Evolutionary conservation across 164 flowering plant species (phyloP).

Genomic region (Nymphaea thermarum): DNA sequence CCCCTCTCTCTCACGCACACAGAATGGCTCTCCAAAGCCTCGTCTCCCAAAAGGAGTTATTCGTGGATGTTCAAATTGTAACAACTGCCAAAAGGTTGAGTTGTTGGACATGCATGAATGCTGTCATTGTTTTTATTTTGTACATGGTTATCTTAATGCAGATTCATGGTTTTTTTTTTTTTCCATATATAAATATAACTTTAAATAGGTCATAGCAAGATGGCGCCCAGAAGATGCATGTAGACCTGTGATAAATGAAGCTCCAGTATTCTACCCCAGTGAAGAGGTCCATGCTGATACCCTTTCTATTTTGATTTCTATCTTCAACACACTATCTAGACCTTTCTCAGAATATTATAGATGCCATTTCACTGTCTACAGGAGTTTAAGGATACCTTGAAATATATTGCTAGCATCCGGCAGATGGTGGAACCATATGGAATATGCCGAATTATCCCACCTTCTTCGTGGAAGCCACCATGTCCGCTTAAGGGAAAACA

Average conservation of each 20-base stretch:
- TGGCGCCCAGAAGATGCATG: slow-evolving; percentile 72
- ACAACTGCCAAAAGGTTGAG: slow-evolving; percentile 81
- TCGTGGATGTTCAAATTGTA: slow-evolving; percentile 76
- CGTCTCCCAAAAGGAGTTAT: slow-evolving; percentile 75
- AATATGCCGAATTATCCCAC: slow-evolving; percentile 91
- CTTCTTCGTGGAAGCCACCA: slow-evolving; percentile 89
- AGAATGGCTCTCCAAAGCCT: slow-evolving; percentile 8
- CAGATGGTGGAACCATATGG: slow-evolving; percentile 68
- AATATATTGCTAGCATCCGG: slow-evolving; percentile 65
- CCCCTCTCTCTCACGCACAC: not conserved
- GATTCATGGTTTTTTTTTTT: not conserved
- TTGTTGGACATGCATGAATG: not conserved
- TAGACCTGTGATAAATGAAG: slow-evolving; percentile 71
- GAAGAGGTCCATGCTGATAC: slow-evolving; percentile 53
- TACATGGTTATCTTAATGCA: not conserved
- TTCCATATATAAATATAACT: not conserved
- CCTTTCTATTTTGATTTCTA: too few relatives aligned
- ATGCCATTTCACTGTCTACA: slow-evolving; percentile 8
- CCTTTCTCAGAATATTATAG: too few relatives aligned
- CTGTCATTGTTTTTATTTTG: not conserved
- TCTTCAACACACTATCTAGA: too few relatives aligned
- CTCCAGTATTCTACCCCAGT: slow-evolving; percentile 86
- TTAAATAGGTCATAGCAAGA: slow-evolving; percentile 68
- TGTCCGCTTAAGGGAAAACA: slow-evolving; percentile 58
- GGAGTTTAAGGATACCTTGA: slow-evolving; percentile 85